These are phyloP conservation scores for Earliella scabrosa DNA, from an alignment of 1,284 basidiomycete species.

Conservation along the genomic window DNA sequence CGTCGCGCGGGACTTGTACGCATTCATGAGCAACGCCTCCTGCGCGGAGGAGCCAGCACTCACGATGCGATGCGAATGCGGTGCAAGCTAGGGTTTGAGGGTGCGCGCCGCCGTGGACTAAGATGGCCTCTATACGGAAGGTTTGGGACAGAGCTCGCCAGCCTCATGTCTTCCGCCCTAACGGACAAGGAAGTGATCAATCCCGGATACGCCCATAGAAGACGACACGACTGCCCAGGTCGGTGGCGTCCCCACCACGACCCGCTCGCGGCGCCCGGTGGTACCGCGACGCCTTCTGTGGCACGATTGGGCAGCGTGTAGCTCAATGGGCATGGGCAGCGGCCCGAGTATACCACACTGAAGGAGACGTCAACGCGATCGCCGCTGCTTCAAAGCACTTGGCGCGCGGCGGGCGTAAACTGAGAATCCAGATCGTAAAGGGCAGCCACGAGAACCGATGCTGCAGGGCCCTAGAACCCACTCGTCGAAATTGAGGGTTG, in stretches of 20 bases:
- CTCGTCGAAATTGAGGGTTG: background rate
- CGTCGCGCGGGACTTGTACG: constrained; percentile 1
- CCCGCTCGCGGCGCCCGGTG: too few relatives aligned
- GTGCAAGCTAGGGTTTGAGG: background rate
- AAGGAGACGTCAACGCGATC: too few relatives aligned
- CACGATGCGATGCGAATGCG: background rate
- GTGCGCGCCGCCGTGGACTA: background rate
- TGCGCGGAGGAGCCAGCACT: background rate
- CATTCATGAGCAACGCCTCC: background rate
- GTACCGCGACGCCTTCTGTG: too few relatives aligned
- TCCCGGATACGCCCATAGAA: constrained; percentile 19
- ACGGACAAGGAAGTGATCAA: constrained; percentile 12
- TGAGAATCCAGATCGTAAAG: too few relatives aligned
- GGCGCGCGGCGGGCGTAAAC: too few relatives aligned
- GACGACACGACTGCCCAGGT: background rate
- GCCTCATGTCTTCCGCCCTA: constrained; percentile 1
- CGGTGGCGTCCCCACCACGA: too few relatives aligned
- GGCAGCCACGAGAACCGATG: background rate
- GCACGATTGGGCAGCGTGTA: too few relatives aligned
- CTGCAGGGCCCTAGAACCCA: background rate
- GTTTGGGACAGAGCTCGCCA: too few relatives aligned
- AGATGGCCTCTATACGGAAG: too few relatives aligned
- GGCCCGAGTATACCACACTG: too few relatives aligned
- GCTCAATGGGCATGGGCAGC: too few relatives aligned
- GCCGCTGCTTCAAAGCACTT: too few relatives aligned